Evolutionary conservation across 441 rosid genomes (phyloP), one percentile per base, ranked within the genome.

Genomic region (Jatropha multifida): DNA sequence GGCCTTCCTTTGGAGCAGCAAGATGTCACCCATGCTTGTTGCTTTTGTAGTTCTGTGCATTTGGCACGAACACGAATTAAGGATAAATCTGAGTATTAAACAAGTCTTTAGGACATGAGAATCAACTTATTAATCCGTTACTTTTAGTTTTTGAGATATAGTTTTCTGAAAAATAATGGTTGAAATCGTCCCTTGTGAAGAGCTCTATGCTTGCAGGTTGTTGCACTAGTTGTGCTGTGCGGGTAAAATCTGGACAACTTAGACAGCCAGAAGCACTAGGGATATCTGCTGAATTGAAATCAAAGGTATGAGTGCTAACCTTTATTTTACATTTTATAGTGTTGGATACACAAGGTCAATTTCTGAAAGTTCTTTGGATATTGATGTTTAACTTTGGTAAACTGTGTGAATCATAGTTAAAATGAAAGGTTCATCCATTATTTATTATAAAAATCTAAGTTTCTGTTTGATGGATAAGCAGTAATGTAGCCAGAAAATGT

Each of bases 211-310:
- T 52, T 74, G 75, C 88, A 95, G 98, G 99, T 82, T 95, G 99
- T 72, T 93, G 99, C 76, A 95, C 98, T 72, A 94, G 98, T 74
- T 93, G 97, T 80, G 98, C 99, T 3, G 97, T 91, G 15, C 94
- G 98, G 69, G 85, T 93, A 51, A 93, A 90, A 86, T 91, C 97
- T 70, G 99, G 99, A 76, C 79, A 93, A 77, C 74, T 95, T 67
- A 85, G 90, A 81, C 97, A 92, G 81, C 97, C 97, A 5, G 97
- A 94, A 87, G 97, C 98, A 14, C 83, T 94, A n/a, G 98, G 99
- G 72, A 93, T 95, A 82, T 95, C 98, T 72, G 89, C 98, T 32
- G 98, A 95, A 81, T 67, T 94, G 40, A 94, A 88, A 84, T 85
- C 89, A 1, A 88, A 93, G 98, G 99, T 85, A 86, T 68, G 87